Evolutionary conservation across 2,329 filamentous ascomycete genomes (phyloP).

Genomic region (Botrytis tulipae): DNA sequence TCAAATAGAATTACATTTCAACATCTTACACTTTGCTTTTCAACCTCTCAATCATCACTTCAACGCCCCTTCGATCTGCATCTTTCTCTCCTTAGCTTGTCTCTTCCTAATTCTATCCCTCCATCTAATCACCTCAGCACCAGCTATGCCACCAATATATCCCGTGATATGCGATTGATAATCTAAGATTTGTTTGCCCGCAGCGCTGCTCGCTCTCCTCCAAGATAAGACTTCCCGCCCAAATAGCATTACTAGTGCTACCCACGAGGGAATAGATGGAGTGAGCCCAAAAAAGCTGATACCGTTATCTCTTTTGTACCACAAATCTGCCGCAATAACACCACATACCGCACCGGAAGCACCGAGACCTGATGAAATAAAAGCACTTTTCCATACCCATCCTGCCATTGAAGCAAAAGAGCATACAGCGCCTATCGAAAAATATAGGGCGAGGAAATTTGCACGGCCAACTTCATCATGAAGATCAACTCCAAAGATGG

Average conservation of each 20-base stretch:
- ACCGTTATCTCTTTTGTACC: conserved; percentile 54
- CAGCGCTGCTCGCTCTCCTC: conserved; percentile 31
- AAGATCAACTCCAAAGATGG: conserved; percentile 63
- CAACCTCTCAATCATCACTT: neutral
- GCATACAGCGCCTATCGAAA: conserved; percentile 56
- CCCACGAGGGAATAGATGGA: conserved; percentile 56
- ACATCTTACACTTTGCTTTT: neutral
- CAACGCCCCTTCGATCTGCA: conserved; percentile 26
- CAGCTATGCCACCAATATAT: conserved; percentile 36
- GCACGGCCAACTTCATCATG: conserved; percentile 70
- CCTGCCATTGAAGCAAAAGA: conserved; percentile 56
- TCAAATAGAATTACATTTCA: neutral
- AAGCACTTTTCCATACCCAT: conserved; percentile 42
- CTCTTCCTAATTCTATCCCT: conserved; percentile 30
- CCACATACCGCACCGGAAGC: conserved; percentile 65
- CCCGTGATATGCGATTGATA: conserved; percentile 43
- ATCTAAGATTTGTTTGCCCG: conserved; percentile 35
- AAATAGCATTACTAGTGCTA: conserved; percentile 52
- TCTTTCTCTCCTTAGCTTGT: conserved; percentile 30
- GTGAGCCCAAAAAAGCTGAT: conserved; percentile 55
- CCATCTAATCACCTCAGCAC: conserved; percentile 31
- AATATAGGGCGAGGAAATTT: conserved; percentile 66
- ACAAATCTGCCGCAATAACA: conserved; percentile 60
- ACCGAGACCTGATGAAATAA: conserved; percentile 56
- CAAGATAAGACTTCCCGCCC: conserved; percentile 50